Percentiles rank a stretch among this genome's conserved stretches.
Evolutionary conservation across 768 basidiomycete species (phyloP).

Genomic region (Psilocybe subaeruginosa): DNA sequence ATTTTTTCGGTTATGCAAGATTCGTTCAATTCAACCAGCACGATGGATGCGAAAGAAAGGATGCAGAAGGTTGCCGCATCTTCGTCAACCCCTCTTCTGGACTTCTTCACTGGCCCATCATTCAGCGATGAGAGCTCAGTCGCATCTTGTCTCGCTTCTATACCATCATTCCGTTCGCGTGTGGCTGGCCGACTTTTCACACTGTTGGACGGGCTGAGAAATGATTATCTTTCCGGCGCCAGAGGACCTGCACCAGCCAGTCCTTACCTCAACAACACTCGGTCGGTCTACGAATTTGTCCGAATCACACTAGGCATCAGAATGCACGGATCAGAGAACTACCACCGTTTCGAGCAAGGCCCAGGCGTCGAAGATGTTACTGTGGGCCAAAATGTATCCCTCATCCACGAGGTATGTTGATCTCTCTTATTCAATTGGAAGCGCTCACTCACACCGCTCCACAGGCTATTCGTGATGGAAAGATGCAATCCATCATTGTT

Average conservation of each 20-base stretch:
- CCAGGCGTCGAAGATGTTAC: conserved; percentile 70
- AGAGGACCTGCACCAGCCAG: conserved; percentile 72
- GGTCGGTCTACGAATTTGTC: conserved; percentile 78
- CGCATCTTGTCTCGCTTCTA: conserved; percentile 36
- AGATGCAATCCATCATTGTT: conserved; percentile 48
- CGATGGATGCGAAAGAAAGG: conserved; percentile 69
- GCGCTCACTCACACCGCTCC: not conserved
- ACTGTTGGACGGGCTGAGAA: conserved; percentile 51
- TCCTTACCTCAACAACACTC: conserved; percentile 65
- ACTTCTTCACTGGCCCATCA: conserved; percentile 51
- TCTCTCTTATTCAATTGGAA: conserved; percentile 3
- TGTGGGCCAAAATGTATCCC: conserved; percentile 69
- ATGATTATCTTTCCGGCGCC: conserved; percentile 59
- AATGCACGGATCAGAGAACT: conserved; percentile 83
- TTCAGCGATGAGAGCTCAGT: conserved; percentile 32
- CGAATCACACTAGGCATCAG: conserved; percentile 69
- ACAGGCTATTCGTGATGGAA: conserved; percentile 56
- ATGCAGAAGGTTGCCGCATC: conserved; percentile 75
- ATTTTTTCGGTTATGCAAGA: conserved; percentile 48
- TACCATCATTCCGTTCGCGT: conserved; percentile 56
- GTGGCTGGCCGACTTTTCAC: conserved; percentile 51
- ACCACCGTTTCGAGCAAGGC: conserved; percentile 59
- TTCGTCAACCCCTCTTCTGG: conserved; percentile 62
- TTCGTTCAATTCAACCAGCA: conserved; percentile 65
- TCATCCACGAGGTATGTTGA: conserved; percentile 73